Conservation (phyloP, 495 filamentous ascomycete genomes). For the Aspergillus nanangensis region DNA sequence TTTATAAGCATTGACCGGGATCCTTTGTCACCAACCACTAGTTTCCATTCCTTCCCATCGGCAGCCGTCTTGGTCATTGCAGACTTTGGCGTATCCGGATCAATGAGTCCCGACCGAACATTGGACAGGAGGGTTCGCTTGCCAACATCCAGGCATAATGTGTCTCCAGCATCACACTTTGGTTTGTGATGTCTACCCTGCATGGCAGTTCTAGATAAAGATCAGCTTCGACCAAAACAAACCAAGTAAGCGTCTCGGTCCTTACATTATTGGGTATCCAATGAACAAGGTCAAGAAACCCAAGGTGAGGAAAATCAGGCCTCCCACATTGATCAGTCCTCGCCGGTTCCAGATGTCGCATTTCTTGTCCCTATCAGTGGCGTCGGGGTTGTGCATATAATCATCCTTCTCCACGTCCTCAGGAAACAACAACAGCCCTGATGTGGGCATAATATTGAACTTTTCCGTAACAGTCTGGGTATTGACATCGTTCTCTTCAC, state of each 20-base stretch:
- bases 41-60: constrained; percentile 57
- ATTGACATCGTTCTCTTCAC: constrained; percentile 64
- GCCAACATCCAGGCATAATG: constrained; percentile 55
- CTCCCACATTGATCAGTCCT: constrained; percentile 65
- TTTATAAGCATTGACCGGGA: not conserved
- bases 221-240: constrained; percentile 1
- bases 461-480: constrained; percentile 77
- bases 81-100: constrained; percentile 64
- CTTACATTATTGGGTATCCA: constrained; percentile 70
- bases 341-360: constrained; percentile 66
- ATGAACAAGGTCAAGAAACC: constrained; percentile 68
- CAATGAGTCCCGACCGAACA: constrained; percentile 57
- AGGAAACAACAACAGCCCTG: constrained; percentile 65
- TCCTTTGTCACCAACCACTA: constrained; percentile 61
- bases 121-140: constrained; percentile 55
- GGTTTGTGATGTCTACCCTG: constrained; percentile 21
- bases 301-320: constrained; percentile 54
- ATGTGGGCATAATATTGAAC: constrained; percentile 71
- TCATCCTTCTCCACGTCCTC: constrained; percentile 79
- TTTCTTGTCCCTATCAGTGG: constrained; percentile 58
- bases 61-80: constrained; percentile 51
- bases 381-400: constrained; percentile 68
- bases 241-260: not conserved
- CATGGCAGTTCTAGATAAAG: constrained; percentile 52
- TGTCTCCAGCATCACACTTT: constrained; percentile 37